Evolutionary conservation across 805 yeast genomes (phyloP), one percentile per base, ranked within the genome.

Genomic region (Pichia occidentalis): DNA sequence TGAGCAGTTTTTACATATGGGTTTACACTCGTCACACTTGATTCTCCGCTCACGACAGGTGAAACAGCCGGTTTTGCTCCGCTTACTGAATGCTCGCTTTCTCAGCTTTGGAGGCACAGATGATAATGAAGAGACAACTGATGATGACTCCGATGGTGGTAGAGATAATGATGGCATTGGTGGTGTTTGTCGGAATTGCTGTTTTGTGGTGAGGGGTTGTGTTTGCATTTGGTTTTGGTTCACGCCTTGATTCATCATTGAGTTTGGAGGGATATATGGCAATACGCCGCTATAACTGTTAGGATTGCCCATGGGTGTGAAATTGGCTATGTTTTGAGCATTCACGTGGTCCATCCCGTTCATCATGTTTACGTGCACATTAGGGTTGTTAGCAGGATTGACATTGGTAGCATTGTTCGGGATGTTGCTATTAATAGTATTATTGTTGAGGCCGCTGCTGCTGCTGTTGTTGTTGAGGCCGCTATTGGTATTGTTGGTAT

Each of bases 1-100:
- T 47, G 75, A 78, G 54, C 88, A 81, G 51, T 81, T 80, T 48
- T 63, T 65, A 54, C 88, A 81, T 40, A 69, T 65, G 1, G 87
- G 86, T 49, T 76, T 80, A 34, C 78, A 57, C 60, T 81, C 88
- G 57, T 81, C 88, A 57, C 88, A 81, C 60, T 80, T 80, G 51
- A 80, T 77, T 31, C 87, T 63, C 44, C 87, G 61, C 52, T 75
- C 71, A 24, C 87, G 67, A 54, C 88, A 81, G 1, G 88, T 81
- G 39, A 79, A 57, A 54, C 88, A 81, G 3, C 90, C 90, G 0
- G 87, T 80, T 50, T 83, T 65, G 2, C 87, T 81, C 36, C 88
- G 64, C 32, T 80, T 63, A 50, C 77, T 71, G 43, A 74, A 67
- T 44, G 68, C 65, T 33, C 73, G 55, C 25, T 50, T 54, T 32